Conservation (phyloP, 2,329 filamentous ascomycete species). For the Fusarium sp. region DNA sequence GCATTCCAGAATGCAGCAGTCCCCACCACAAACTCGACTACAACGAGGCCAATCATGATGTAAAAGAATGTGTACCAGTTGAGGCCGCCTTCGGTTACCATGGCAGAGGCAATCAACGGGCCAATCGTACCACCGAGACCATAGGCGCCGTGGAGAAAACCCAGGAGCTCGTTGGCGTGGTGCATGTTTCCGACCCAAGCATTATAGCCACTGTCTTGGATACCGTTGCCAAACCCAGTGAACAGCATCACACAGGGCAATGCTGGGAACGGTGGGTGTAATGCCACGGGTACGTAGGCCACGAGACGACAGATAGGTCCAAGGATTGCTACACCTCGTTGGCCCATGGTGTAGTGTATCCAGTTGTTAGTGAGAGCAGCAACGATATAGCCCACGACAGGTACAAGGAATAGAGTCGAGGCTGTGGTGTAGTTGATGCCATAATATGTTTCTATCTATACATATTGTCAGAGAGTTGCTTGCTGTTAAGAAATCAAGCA, state of each 20-base stretch:
- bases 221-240: slow-evolving; percentile 78
- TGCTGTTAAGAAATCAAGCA: slow-evolving; percentile 6
- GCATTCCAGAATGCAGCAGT: slow-evolving; percentile 73
- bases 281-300: slow-evolving; percentile 73
- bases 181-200: slow-evolving; percentile 78
- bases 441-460: slow-evolving; percentile 65
- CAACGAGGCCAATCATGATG: slow-evolving; percentile 73
- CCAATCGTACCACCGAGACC: slow-evolving; percentile 77
- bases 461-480: neutral
- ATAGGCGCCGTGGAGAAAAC: slow-evolving; percentile 79
- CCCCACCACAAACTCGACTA: slow-evolving; percentile 67
- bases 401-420: slow-evolving; percentile 75
- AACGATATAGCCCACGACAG: slow-evolving; percentile 73
- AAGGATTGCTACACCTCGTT: slow-evolving; percentile 77
- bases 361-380: slow-evolving; percentile 74
- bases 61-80: slow-evolving; percentile 84
- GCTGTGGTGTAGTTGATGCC: slow-evolving; percentile 71
- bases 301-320: slow-evolving; percentile 73
- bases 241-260: slow-evolving; percentile 75
- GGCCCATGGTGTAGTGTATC: slow-evolving; percentile 75
- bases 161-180: slow-evolving; percentile 78
- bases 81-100: slow-evolving; percentile 73
- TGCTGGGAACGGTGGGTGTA: slow-evolving; percentile 78
- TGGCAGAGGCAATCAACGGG: slow-evolving; percentile 78
- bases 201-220: slow-evolving; percentile 72